Conservation (phyloP, 2,329 filamentous ascomycete species). For the Ophiostoma sp. region DNA sequence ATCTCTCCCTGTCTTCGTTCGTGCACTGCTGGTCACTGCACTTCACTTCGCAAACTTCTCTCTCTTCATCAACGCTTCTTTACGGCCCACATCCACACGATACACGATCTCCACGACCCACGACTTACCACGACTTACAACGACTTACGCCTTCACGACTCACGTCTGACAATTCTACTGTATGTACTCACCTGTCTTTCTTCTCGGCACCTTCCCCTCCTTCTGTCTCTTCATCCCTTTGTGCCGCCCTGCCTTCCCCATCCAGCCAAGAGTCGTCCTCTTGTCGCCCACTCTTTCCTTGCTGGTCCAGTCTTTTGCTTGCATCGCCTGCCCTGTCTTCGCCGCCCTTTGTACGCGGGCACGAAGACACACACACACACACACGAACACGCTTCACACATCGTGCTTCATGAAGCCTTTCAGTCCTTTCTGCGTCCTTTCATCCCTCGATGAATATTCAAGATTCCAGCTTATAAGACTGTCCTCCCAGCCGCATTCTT, state of each 20-base stretch:
- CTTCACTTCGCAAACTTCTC: not conserved
- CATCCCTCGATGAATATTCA: not conserved
- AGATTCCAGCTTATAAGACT: slow-evolving; percentile 20
- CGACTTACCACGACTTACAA: not conserved
- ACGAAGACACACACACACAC: too few species aligned
- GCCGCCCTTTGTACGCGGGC: slow-evolving; percentile 16
- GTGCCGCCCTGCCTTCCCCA: slow-evolving; percentile 27
- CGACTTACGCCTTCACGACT: not conserved
- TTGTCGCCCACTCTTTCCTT: slow-evolving; percentile 5
- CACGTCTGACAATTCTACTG: not conserved
- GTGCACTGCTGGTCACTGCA: slow-evolving; percentile 27
- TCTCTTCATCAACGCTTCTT: not conserved
- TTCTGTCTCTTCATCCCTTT: slow-evolving; percentile 24
- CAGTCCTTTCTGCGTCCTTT: not conserved
- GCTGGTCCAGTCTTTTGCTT: not conserved
- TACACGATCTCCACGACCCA: not conserved
- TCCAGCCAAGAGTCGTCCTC: not conserved
- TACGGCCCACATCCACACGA: slow-evolving; percentile 5
- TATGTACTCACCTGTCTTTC: not conserved
- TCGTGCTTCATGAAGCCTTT: not conserved
- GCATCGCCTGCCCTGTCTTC: slow-evolving; percentile 19
- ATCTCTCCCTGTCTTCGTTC: slow-evolving; percentile 11
- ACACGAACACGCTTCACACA: not conserved
- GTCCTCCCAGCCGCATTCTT: slow-evolving; percentile 17
- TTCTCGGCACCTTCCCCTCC: slow-evolving; percentile 8